Base-by-base conservation (phyloP, 352 stramenopile species). In the Phytopythium aichiense region DNA sequence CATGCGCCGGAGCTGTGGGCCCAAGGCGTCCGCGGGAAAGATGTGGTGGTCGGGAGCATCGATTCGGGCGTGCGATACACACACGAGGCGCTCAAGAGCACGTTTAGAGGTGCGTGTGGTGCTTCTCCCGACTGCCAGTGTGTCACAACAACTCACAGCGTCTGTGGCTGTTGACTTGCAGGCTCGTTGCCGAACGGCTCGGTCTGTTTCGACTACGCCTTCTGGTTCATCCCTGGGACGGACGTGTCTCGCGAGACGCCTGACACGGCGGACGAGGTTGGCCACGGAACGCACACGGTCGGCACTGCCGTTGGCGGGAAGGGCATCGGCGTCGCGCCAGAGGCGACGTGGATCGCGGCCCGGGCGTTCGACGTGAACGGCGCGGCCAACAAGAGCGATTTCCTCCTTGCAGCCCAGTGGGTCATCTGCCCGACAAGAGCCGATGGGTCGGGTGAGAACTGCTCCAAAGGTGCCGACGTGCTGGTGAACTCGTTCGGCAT, bases 21-120 rank as follows among this genome's bases (percentile, higher is more conserved):
- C 0, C 55, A 46, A 51, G 69, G 71, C 15, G 64, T 69, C 0
- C 72, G 56, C 31, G 82, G 80, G 11, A 64, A 71, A 23, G 68
- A 71, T 12, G 56, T 92, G 7, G 73, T 81, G n/a, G 66, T 92
- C 13, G 80, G 76, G 0, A 92, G 76, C 55, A 89, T 92, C 58
- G 82, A 92, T 61, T 89, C 80, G 8, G 80, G 82, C 15, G 80
- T 90, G 40, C 75, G 82, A 16, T 90, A 89, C 70, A 81, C 82
- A 0, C 82, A 92, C 57, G 74, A 88, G 33, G 70, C 74, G 20
- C 55, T 92, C 40, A 57, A 53, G 58, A 51, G 66, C 20, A 77
- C 46, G 8, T 92, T 88, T 55, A 69, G 80, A 73, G 78, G 74
- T 78, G 5, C 38, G 23, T 56, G 42, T 20, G 23, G 23, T 55